Percentiles rank a stretch among this genome's conserved stretches.
Evolutionary conservation across 2,329 filamentous ascomycete genomes (phyloP).

Genomic region (Pseudogymnoascus sp.): DNA sequence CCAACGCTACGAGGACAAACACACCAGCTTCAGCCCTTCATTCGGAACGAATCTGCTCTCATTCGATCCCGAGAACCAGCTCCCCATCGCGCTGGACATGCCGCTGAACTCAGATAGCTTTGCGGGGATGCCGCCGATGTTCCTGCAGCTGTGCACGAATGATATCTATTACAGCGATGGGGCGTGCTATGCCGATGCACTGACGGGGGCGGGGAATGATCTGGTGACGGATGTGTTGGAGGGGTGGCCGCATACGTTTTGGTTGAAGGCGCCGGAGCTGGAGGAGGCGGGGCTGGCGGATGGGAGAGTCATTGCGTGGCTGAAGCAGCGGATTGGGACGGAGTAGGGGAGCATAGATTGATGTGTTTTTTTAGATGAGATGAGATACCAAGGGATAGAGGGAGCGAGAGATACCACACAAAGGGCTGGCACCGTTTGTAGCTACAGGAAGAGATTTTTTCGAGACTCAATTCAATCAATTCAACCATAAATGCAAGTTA

Average conservation of each 20-base stretch:
- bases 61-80: constrained; percentile 31
- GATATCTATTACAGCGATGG: constrained; percentile 47
- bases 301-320: constrained; percentile 34
- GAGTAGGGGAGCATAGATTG: not conserved
- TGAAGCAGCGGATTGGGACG: constrained; percentile 33
- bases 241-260: constrained; percentile 48
- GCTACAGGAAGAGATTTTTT: not conserved
- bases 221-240: constrained; percentile 37
- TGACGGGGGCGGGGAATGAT: constrained; percentile 34
- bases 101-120: constrained; percentile 34
- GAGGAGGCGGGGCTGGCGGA: constrained; percentile 37
- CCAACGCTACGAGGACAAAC: constrained; percentile 27
- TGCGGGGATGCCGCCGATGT: constrained; percentile 33
- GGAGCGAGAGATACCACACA: not conserved
- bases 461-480: not conserved
- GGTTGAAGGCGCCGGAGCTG: constrained; percentile 40
- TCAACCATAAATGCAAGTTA: not conserved
- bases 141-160: constrained; percentile 44
- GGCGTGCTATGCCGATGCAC: constrained; percentile 40
- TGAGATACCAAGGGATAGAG: not conserved
- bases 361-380: not conserved
- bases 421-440: not conserved
- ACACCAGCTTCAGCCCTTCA: constrained; percentile 33
- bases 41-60: constrained; percentile 33
- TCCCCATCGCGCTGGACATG: constrained; percentile 30